Percentiles rank a stretch among this genome's conserved stretches.
phyloP scores from a whole-genome alignment of 2,329 filamentous ascomycete genomes.

The Calonectria honghensis region DNA sequence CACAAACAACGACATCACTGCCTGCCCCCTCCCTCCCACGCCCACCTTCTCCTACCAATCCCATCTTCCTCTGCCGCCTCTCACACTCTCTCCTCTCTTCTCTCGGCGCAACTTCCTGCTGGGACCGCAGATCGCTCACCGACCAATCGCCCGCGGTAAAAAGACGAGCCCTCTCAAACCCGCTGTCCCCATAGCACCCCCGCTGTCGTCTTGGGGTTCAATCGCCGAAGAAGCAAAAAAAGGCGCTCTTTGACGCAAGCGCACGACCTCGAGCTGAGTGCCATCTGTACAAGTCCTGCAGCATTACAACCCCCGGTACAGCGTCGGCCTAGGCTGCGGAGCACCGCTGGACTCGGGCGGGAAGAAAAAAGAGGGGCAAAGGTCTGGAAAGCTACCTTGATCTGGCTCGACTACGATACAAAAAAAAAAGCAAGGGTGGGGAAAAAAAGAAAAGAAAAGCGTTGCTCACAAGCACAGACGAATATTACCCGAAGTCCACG shows the following conservation, averaged over 20 bases:
- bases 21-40: constrained; percentile 6
- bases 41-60: constrained; percentile 36
- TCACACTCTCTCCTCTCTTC: constrained; percentile 20
- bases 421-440: not conserved
- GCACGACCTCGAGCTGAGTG: constrained; percentile 24
- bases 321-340: constrained; percentile 32
- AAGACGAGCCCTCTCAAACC: constrained; percentile 15
- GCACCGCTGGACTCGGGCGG: constrained; percentile 26
- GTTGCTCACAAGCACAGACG: constrained; percentile 1
- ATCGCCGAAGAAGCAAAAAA: constrained; percentile 36
- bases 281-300: constrained; percentile 17
- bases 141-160: constrained; percentile 42
- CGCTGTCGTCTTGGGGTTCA: constrained; percentile 15
- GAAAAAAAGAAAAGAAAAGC: not conserved
- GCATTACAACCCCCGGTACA: constrained; percentile 12
- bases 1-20: constrained; percentile 22
- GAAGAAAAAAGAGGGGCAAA: constrained; percentile 36
- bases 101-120: constrained; percentile 30
- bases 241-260: constrained; percentile 10
- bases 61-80: constrained; percentile 38
- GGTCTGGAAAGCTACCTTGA: constrained; percentile 25
- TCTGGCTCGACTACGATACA: not conserved
- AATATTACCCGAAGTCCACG: constrained; percentile 2
- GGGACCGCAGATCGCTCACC: constrained; percentile 46
- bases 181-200: constrained; percentile 17